Percentiles rank a stretch among this genome's conserved stretches.
Evolutionary conservation across 805 yeast genomes (phyloP).

Genomic region (Teunomyces atbi): DNA sequence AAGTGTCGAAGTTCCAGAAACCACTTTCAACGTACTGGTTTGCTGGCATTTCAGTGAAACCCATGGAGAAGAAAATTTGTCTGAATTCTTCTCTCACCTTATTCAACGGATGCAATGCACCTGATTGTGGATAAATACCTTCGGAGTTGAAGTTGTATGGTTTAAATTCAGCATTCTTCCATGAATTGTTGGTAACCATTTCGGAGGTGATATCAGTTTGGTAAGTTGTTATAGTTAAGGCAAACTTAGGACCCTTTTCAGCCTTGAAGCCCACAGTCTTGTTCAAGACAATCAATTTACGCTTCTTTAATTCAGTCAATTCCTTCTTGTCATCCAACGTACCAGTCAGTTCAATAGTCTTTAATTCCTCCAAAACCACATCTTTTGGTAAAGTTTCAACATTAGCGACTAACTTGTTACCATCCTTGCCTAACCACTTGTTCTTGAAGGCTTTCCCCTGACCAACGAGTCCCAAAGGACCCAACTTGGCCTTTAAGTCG

Average conservation of each 20-base stretch:
- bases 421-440: constrained; percentile 91
- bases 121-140: constrained; percentile 81
- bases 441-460: constrained; percentile 97
- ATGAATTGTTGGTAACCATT: constrained; percentile 78
- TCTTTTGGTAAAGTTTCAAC: constrained; percentile 60
- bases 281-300: constrained; percentile 74
- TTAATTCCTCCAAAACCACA: constrained; percentile 62
- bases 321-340: constrained; percentile 60
- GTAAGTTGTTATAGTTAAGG: constrained; percentile 70
- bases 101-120: constrained; percentile 94
- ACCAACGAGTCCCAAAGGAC: constrained; percentile 84
- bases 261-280: constrained; percentile 76
- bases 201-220: constrained; percentile 96
- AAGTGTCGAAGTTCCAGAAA: constrained; percentile 97
- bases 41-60: constrained; percentile 98
- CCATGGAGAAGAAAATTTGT: constrained; percentile 96
- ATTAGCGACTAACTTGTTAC: constrained; percentile 70
- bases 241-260: constrained; percentile 80
- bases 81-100: constrained; percentile 97
- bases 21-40: constrained; percentile 97
- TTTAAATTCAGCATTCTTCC: constrained; percentile 84
- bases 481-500: constrained; percentile 71
- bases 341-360: constrained; percentile 56
- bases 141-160: constrained; percentile 95
- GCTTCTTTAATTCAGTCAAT: constrained; percentile 84